Evolutionary conservation across 257 asterid genomes (phyloP), one percentile per base, ranked within the genome.

Genomic region (Penstemon barbatus): DNA sequence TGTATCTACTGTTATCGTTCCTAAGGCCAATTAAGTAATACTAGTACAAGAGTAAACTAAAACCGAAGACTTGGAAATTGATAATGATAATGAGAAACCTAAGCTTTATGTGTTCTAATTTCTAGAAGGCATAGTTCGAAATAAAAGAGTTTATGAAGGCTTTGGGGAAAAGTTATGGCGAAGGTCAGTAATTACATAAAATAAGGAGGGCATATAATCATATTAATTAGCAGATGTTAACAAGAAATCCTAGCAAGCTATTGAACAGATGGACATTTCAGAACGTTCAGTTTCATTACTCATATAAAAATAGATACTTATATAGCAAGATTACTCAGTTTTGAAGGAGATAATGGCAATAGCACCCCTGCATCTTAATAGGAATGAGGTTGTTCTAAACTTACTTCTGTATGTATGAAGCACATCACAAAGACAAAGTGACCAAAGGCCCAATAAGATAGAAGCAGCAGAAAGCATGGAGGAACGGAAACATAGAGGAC

Each of bases 401-500:
- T 56, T 72, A 63, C 48, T 61, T 63, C 74, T 58, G 54, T 50
- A 56, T 42, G 38, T 49, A n/a, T 7, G 57, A 43, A 51, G 74
- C 45, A 6, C 76, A 71, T 39, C 65, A 74, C 36, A 18, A 58
- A 53, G 72, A 63, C 40, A 46, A 40, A 40, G 46, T 48, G 36
- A 12, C 49, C 33, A 25, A 63, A 46, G 68, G 68, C 19, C 68
- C 10, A 45, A 25, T 44, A 63, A 52, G 57, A 60, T 65, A 70
- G 55, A 39, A 57, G 70, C 33, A 69, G 79, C 71, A 71, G 84
- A 77, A 66, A 61, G 63, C 74, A 68, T 58, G 61, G 46, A 54
- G 82, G 74, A 67, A 19, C 3, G 63, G 38, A 57, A 52, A 50
- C 57, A 75, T 52, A 70, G 75, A 69, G 62, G 79, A 63, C 65